Evolutionary conservation across 1,284 basidiomycete genomes (phyloP).

Genomic region (Tylopilus sp.): DNA sequence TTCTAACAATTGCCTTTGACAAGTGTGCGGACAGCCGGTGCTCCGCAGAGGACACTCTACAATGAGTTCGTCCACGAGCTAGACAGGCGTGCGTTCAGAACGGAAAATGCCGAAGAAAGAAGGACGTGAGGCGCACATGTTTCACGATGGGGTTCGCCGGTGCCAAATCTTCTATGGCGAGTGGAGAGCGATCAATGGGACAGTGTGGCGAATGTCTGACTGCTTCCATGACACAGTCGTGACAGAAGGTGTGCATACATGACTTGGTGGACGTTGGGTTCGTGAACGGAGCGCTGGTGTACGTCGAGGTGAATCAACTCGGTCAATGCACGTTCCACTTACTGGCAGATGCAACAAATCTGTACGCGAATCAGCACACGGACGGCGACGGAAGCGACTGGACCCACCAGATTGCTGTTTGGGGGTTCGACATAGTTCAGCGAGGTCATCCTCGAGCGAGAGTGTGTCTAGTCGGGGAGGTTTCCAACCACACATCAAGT

Average conservation of each 20-base stretch:
- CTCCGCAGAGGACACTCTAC: conserved; percentile 65
- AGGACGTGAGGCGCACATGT: conserved; percentile 50
- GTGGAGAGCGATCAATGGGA: conserved; percentile 76
- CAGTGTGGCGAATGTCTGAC: conserved; percentile 63
- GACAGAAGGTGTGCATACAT: conserved; percentile 83
- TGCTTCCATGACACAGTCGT: conserved; percentile 67
- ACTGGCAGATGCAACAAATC: conserved; percentile 85
- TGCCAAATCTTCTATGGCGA: conserved; percentile 49
- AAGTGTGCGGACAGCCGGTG: conserved; percentile 60
- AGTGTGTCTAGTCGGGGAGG: conserved; percentile 7
- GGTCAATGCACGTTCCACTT: conserved; percentile 23
- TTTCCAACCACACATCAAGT: too few species aligned
- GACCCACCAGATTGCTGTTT: conserved; percentile 56
- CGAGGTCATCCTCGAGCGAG: conserved; percentile 23
- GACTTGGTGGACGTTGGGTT: conserved; percentile 69
- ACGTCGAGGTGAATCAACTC: conserved; percentile 1
- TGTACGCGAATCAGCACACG: conserved; percentile 29
- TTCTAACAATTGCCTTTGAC: conserved; percentile 67
- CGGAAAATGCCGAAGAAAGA: conserved; percentile 10
- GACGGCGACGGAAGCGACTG: neutral
- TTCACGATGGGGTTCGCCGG: conserved; percentile 69
- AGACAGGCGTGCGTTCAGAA: conserved; percentile 17
- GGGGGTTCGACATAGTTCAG: conserved; percentile 50
- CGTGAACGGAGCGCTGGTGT: conserved; percentile 61
- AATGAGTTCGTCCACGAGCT: conserved; percentile 82